Percentiles rank a stretch among this genome's conserved stretches.
phyloP scores from a whole-genome alignment of 2,329 filamentous ascomycete species.

The Colletotrichum brevisporum region DNA sequence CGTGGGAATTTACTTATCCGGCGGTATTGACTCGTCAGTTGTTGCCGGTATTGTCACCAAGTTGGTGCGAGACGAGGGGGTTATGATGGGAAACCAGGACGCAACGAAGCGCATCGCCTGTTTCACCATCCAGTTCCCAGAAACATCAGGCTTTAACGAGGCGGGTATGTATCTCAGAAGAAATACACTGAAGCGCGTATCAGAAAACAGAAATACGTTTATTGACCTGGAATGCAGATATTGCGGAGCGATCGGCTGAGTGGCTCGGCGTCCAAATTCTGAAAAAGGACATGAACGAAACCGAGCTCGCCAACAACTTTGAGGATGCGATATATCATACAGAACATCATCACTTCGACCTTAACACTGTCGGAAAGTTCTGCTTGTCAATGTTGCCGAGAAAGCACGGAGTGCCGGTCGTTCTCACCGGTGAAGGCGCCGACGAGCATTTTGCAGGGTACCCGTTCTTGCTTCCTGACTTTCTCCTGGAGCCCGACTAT shows the following conservation, averaged over 20 bases:
- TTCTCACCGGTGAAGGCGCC: conserved; percentile 66
- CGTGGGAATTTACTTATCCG: conserved; percentile 69
- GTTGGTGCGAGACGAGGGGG: conserved; percentile 60
- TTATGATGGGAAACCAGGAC: conserved; percentile 58
- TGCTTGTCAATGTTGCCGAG: conserved; percentile 61
- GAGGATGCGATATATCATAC: conserved; percentile 48
- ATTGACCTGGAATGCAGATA: conserved; percentile 32
- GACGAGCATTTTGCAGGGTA: conserved; percentile 71
- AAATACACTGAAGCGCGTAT: no score
- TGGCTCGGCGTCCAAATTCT: conserved; percentile 50
- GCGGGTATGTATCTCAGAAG: conserved; percentile 49
- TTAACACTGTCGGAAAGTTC: conserved; percentile 67
- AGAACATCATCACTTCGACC: conserved; percentile 57
- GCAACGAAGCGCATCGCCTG: conserved; percentile 47
- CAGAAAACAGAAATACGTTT: neutral
- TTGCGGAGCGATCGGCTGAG: conserved; percentile 51
- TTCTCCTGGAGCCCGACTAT: conserved; percentile 62
- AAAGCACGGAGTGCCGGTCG: conserved; percentile 64
- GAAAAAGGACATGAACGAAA: conserved; percentile 47
- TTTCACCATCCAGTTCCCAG: conserved; percentile 67
- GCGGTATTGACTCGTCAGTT: conserved; percentile 70
- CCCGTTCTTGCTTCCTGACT: conserved; percentile 59
- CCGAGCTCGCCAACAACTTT: conserved; percentile 48
- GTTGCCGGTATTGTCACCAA: conserved; percentile 70
- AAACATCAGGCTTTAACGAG: conserved; percentile 64